Evolutionary conservation across 352 stramenopile genomes (phyloP).

Genomic region (Phytophthora citricola): DNA sequence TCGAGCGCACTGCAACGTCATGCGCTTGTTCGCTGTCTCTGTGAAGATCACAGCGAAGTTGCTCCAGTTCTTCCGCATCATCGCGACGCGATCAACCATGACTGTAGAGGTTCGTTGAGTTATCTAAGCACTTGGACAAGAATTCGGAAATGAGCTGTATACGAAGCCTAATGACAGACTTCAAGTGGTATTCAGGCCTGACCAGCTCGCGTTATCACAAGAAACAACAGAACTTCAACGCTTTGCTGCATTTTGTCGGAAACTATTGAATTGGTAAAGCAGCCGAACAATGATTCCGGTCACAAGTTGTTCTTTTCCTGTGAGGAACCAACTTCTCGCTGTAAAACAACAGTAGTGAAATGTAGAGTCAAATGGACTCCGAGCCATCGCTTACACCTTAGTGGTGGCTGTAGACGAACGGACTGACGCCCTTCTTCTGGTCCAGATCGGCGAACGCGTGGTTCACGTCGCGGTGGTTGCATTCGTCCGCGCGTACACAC

Average conservation of each 20-base stretch:
- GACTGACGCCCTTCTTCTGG: conserved; percentile 57
- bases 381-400: not conserved
- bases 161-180: not conserved
- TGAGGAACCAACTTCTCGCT: not conserved
- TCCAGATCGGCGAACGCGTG: conserved; percentile 72
- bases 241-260: not conserved
- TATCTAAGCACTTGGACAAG: not conserved
- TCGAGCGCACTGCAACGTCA: conserved; percentile 50
- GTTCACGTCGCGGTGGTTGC: conserved; percentile 84
- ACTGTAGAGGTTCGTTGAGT: not conserved
- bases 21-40: conserved; percentile 50
- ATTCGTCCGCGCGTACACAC: conserved; percentile 89
- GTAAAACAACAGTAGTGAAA: not conserved
- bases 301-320: not conserved
- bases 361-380: too few species aligned
- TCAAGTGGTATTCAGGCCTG: not conserved
- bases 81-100: conserved; percentile 12
- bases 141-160: not conserved
- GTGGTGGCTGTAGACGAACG: conserved; percentile 39
- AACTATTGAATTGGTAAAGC: too few species aligned
- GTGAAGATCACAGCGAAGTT: conserved; percentile 46
- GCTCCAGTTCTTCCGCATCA: conserved; percentile 42
- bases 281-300: too few species aligned
- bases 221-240: not conserved
- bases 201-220: not conserved